These are phyloP conservation scores for Coemansia sp. DNA, from an alignment of 192 early-diverging fungal genomes.

Conservation along the genomic window DNA sequence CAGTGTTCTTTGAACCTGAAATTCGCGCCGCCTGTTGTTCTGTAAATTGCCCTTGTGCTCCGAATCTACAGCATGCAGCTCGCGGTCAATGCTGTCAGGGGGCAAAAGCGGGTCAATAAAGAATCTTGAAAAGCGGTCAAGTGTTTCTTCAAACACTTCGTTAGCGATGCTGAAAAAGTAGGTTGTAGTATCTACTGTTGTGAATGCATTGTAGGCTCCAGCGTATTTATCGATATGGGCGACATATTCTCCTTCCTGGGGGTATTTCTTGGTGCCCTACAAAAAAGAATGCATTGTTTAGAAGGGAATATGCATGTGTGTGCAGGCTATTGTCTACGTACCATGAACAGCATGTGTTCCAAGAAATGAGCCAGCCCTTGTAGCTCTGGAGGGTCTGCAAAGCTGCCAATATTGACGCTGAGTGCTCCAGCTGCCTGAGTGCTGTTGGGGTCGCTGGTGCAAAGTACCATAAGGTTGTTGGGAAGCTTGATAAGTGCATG, in stretches of 20 bases:
- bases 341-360: conserved; percentile 71
- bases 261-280: conserved; percentile 66
- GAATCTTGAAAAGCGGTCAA: conserved; percentile 75
- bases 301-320: background rate
- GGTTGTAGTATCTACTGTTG: conserved; percentile 11
- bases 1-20: background rate
- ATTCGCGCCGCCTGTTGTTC: conserved; percentile 45
- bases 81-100: conserved; percentile 75
- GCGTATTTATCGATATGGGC: conserved; percentile 22
- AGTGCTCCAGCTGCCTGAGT: conserved; percentile 56
- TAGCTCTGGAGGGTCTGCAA: conserved; percentile 57
- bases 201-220: conserved; percentile 34
- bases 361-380: conserved; percentile 68
- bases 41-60: conserved; percentile 89
- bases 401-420: conserved; percentile 61
- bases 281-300: background rate
- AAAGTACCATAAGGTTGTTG: conserved; percentile 59
- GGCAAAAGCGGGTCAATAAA: conserved; percentile 83
- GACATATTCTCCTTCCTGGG: conserved; percentile 62
- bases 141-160: conserved; percentile 54
- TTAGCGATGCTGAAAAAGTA: conserved; percentile 20
- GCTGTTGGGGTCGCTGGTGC: conserved; percentile 56
- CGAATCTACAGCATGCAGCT: conserved; percentile 87
- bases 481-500: conserved; percentile 57
- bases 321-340: background rate